phyloP scores from a whole-genome alignment of 208 protist species.

The Wallacemonas sp. region DNA sequence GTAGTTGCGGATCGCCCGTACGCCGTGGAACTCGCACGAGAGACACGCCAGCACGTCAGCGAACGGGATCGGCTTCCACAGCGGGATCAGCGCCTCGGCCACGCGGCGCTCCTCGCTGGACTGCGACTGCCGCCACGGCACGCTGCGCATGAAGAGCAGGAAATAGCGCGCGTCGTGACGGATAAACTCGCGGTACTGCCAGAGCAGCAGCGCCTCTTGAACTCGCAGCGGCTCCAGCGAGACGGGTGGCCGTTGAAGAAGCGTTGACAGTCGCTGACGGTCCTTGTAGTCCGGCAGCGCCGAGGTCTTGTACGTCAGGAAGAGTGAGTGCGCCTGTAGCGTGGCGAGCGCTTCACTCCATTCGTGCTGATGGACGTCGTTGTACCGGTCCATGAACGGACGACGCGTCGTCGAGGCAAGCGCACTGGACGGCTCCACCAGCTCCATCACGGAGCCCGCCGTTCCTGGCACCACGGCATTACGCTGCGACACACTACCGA shows the following conservation, averaged over 20 bases:
- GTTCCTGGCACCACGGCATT: not conserved
- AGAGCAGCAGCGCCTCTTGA: conserved; percentile 93
- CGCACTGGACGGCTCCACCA: not conserved
- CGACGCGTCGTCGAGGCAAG: conserved; percentile 29
- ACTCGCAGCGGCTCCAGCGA: conserved; percentile 53
- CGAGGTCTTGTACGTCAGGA: conserved; percentile 49
- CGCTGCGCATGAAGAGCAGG: conserved; percentile 90
- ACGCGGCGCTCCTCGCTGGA: conserved; percentile 64
- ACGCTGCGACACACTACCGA: conserved; percentile 9
- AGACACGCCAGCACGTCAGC: conserved; percentile 73
- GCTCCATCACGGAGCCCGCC: not conserved
- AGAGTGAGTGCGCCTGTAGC: conserved; percentile 56
- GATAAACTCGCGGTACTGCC: conserved; percentile 92
- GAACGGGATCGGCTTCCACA: conserved; percentile 65
- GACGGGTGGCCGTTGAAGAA: conserved; percentile 57
- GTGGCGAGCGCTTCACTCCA: conserved; percentile 65
- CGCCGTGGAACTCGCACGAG: conserved; percentile 66
- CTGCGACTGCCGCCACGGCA: conserved; percentile 82
- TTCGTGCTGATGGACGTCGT: conserved; percentile 59
- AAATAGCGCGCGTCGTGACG: conserved; percentile 74
- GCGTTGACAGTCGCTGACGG: conserved; percentile 55
- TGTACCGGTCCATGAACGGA: conserved; percentile 47
- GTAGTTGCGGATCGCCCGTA: conserved; percentile 56
- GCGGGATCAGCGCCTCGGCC: conserved; percentile 66
- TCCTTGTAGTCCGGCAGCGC: conserved; percentile 64